Base-by-base conservation (phyloP, 139 green algal species). In the Chlamydomonas schloesseri region DNA sequence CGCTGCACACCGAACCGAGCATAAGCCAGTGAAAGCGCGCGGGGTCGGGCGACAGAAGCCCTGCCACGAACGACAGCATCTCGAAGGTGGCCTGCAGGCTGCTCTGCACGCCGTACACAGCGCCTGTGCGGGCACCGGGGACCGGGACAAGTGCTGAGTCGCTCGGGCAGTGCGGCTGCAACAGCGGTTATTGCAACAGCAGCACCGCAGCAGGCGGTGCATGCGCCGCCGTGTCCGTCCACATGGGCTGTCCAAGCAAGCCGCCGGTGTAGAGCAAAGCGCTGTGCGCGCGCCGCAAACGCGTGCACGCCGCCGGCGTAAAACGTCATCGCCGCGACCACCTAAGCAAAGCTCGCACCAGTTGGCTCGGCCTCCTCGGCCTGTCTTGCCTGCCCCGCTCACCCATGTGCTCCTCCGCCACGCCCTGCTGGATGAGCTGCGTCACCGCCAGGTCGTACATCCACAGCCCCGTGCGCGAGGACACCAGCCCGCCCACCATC, bases 361-460 rank as follows among this genome's bases (percentile, higher is more conserved):
- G n/a, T n/a, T n/a, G n/a, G n/a, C n/a, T n/a, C n/a, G n/a, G n/a
- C n/a, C n/a, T n/a, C n/a, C n/a, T n/a, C n/a, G n/a, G n/a, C n/a
- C n/a, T n/a, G n/a, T n/a, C n/a, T n/a, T n/a, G n/a, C n/a, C n/a
- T n/a, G n/a, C n/a, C n/a, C n/a, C n/a, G n/a, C 92, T 86, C 80
- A 93, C 94, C 93, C 24, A 97, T 68, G 20, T 92, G 53, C 0
- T 87, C 47, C 24, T 74, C 57, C 1, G 78, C 36, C 20, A 94
- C 86, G 3, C 83, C 77, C 71, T 95, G 93, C 81, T 98, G 96
- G 42, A 98, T 88, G 53, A 98, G 84, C 91, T 98, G 96, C 3
- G 89, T 95, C 3, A 95, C 90, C 1, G 90, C 90, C 33, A 98
- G 82, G 88, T 98, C 96, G 81, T 95, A 98, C 28, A 91, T 57